These are phyloP conservation scores for Silene vulgaris DNA, from an alignment of 179 eudicot species.

Conservation along the genomic window DNA sequence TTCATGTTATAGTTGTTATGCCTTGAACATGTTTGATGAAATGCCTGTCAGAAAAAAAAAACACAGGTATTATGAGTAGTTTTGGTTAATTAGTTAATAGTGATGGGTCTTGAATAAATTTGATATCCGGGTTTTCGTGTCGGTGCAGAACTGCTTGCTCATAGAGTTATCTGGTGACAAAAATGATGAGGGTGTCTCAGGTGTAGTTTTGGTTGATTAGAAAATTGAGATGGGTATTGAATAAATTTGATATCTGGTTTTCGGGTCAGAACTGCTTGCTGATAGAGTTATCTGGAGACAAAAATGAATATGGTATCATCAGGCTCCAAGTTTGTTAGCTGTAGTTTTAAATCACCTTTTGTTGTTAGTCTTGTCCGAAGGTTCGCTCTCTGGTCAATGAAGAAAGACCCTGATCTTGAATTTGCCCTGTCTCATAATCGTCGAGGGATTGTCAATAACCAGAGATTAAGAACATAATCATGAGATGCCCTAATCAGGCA, in stretches of 20 bases:
- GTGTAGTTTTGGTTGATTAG: too few relatives aligned
- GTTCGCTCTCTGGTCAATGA: conserved; percentile 87
- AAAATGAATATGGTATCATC: conserved; percentile 12
- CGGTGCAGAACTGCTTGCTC: conserved; percentile 16
- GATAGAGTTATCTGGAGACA: conserved; percentile 5
- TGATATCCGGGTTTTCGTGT: conserved; percentile 3
- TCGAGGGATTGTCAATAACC: conserved; percentile 88
- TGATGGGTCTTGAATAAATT: not conserved
- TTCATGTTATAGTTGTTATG: not conserved
- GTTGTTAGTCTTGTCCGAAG: conserved; percentile 27
- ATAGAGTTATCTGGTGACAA: conserved; percentile 6
- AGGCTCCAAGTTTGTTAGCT: conserved; percentile 5
- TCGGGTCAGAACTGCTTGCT: conserved; percentile 14
- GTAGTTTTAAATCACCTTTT: conserved; percentile 5
- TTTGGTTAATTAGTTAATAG: too few relatives aligned
- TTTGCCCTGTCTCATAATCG: conserved; percentile 68
- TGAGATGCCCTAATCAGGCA: conserved; percentile 60
- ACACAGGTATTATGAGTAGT: too few relatives aligned
- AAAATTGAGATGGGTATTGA: not conserved
- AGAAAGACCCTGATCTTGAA: conserved; percentile 93
- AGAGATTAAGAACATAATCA: conserved; percentile 79
- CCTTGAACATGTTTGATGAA: not conserved
- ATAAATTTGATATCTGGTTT: not conserved
- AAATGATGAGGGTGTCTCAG: not conserved
- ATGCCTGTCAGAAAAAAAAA: not conserved